Percentiles rank a stretch among this genome's conserved stretches.
These are phyloP conservation scores for Pseudogymnoascus sp. DNA, from an alignment of 2,329 filamentous ascomycete species.

Conservation along the genomic window DNA sequence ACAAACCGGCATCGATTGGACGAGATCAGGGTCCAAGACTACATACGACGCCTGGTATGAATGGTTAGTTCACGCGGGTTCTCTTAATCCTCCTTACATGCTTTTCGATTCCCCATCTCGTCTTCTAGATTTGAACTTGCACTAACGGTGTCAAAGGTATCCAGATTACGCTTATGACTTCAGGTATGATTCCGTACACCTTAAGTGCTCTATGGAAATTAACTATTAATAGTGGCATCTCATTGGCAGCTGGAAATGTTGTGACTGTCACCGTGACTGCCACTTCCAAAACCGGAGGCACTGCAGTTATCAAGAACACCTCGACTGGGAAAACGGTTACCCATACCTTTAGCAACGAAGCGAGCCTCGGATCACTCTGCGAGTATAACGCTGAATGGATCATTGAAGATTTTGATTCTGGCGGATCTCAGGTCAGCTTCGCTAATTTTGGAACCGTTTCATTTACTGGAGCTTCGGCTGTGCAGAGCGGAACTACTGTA, in stretches of 20 bases:
- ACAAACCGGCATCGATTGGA: conserved; percentile 52
- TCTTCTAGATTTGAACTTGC: background rate
- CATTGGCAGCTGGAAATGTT: conserved; percentile 37
- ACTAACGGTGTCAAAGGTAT: conserved; percentile 25
- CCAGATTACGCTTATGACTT: conserved; percentile 50
- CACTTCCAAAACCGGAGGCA: conserved; percentile 34
- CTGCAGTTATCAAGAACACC: conserved; percentile 39
- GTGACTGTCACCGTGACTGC: conserved; percentile 35
- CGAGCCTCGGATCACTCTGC: conserved; percentile 29
- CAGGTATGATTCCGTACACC: conserved; percentile 15
- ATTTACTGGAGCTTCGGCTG: conserved; percentile 36
- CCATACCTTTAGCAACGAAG: conserved; percentile 35
- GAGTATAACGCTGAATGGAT: conserved; percentile 47
- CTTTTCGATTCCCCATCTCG: background rate
- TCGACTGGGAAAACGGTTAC: conserved; percentile 38
- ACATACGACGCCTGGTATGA: conserved; percentile 53
- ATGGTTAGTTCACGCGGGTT: conserved; percentile 32
- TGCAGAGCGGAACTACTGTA: conserved; percentile 20
- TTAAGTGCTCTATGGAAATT: background rate
- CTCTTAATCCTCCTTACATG: background rate
- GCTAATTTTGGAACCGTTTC: conserved; percentile 41
- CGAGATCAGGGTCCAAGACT: conserved; percentile 34
- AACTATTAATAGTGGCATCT: conserved; percentile 27
- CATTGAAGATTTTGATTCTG: conserved; percentile 41
- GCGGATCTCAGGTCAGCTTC: conserved; percentile 35